Percentiles rank a stretch among this genome's conserved stretches.
Conservation (phyloP, 2,329 filamentous ascomycete genomes). For the Huntiella moniliformis region DNA sequence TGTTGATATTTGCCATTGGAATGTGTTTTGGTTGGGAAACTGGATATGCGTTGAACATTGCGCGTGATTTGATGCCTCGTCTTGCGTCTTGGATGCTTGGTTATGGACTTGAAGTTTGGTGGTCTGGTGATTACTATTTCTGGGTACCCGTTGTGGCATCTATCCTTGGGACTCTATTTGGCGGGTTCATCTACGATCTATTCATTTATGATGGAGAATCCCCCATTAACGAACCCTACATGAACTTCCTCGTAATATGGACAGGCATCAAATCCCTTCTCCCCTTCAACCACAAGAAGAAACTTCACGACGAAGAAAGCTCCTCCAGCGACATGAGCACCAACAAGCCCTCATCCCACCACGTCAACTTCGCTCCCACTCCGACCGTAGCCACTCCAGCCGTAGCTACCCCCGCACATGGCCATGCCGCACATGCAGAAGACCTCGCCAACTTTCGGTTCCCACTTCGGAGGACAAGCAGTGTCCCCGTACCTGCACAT, state of each 20-base stretch:
- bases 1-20: slow-evolving; percentile 53
- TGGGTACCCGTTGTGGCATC: slow-evolving; percentile 60
- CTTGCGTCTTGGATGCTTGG: slow-evolving; percentile 48
- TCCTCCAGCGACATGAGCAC: neutral
- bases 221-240: slow-evolving; percentile 47
- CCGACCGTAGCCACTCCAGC: neutral
- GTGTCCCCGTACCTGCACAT: neutral
- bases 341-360: neutral
- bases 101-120: slow-evolving; percentile 49
- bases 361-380: neutral
- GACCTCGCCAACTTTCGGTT: neutral
- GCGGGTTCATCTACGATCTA: slow-evolving; percentile 47
- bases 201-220: slow-evolving; percentile 53
- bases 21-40: slow-evolving; percentile 61
- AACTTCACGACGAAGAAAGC: neutral
- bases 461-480: neutral
- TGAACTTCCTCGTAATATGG: slow-evolving; percentile 29
- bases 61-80: slow-evolving; percentile 52
- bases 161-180: slow-evolving; percentile 44
- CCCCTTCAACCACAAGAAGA: neutral
- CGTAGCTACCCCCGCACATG: too few relatives aligned
- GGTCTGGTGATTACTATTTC: slow-evolving; percentile 50
- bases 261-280: neutral
- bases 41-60: slow-evolving; percentile 57
- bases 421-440: neutral